phyloP scores from a whole-genome alignment of 805 yeast genomes.

The Saccharomycopsis javanensis region DNA sequence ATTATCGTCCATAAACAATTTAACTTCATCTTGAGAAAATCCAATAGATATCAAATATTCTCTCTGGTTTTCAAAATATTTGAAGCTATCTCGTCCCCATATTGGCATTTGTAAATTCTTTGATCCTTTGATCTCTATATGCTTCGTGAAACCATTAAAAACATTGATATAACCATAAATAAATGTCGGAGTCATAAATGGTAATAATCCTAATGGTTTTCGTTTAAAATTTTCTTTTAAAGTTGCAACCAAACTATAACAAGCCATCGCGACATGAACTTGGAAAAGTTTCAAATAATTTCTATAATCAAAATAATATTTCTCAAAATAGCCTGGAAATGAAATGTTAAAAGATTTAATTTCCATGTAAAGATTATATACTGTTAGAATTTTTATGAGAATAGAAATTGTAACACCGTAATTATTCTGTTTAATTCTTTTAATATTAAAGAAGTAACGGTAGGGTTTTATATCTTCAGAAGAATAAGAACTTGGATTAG shows the following conservation, averaged over 20 bases:
- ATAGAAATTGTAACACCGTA: conserved; percentile 11
- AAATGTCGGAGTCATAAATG: neutral
- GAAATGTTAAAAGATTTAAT: neutral
- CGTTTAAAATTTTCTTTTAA: conserved; percentile 27
- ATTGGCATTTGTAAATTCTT: neutral
- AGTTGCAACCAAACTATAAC: conserved; percentile 31
- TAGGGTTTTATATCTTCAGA: conserved; percentile 1
- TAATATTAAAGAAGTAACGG: neutral
- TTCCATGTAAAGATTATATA: conserved; percentile 3
- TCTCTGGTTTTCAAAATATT: neutral
- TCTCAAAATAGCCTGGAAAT: neutral
- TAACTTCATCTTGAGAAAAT: neutral
- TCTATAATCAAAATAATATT: neutral
- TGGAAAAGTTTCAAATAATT: conserved; percentile 22
- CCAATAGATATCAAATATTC: conserved; percentile 8
- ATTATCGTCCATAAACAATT: neutral
- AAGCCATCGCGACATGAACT: conserved; percentile 34
- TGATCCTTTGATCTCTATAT: neutral
- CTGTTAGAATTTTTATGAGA: neutral
- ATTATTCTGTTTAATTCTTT: conserved; percentile 8
- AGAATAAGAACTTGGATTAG: neutral
- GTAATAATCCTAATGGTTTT: conserved; percentile 21
- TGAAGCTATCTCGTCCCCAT: neutral
- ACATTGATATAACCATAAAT: conserved; percentile 28
- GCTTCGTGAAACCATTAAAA: conserved; percentile 26